Evolutionary conservation across 805 yeast genomes (phyloP).

Genomic region (Suhomyces emberorum): DNA sequence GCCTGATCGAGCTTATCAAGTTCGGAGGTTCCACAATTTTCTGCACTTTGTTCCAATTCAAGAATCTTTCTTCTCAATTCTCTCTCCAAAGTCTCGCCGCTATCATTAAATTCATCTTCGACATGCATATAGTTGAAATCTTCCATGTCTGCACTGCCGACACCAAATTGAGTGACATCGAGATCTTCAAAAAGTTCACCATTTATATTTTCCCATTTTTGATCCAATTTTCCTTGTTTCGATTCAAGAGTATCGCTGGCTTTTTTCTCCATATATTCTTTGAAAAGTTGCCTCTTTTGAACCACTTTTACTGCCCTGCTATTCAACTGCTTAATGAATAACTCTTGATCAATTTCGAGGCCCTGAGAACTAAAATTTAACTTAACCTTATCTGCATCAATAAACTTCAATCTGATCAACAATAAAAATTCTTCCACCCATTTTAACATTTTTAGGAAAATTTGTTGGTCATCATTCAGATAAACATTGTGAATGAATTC

Average conservation of each 20-base stretch:
- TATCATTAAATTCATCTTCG: conserved; percentile 18
- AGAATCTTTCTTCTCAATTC: conserved; percentile 19
- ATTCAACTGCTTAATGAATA: conserved; percentile 39
- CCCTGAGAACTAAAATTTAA: conserved; percentile 39
- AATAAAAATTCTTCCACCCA: conserved; percentile 73
- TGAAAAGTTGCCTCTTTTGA: conserved; percentile 36
- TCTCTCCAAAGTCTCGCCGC: conserved; percentile 30
- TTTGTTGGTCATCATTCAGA: conserved; percentile 63
- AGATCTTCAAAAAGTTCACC: conserved; percentile 23
- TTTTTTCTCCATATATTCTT: conserved; percentile 26
- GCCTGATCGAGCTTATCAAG: conserved; percentile 26
- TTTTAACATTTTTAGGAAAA: conserved; percentile 66
- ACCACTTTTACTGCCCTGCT: conserved; percentile 34
- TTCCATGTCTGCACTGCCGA: conserved; percentile 37
- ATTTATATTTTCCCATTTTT: conserved; percentile 47
- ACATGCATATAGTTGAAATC: conserved; percentile 38
- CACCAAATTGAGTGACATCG: conserved; percentile 33
- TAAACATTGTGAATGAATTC: conserved; percentile 80
- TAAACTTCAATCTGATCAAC: conserved; percentile 61
- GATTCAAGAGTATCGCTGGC: conserved; percentile 20
- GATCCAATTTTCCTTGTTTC: conserved; percentile 21
- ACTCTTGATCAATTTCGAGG: conserved; percentile 25
- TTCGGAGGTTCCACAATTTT: conserved; percentile 24
- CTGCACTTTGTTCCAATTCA: conserved; percentile 13
- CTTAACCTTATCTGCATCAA: conserved; percentile 33